Evolutionary conservation across 2,329 filamentous ascomycete genomes (phyloP), one percentile per base, ranked within the genome.

Genomic region (Aspergillus sp.): DNA sequence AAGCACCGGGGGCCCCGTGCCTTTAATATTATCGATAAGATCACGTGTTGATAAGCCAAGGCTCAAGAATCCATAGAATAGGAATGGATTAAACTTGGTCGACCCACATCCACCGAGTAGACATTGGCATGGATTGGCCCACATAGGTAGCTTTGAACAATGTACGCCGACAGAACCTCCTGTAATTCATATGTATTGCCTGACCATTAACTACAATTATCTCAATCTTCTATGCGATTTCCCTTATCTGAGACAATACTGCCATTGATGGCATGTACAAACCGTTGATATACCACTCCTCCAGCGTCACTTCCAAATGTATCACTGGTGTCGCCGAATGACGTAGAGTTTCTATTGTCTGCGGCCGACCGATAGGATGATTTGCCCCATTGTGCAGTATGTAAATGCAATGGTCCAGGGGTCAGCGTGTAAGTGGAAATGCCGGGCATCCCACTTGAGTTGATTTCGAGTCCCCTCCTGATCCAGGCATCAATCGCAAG

Each of bases 381-480:
- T n/a, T 51, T 58, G 13, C 72, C 73, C 48, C 63, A 65, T 58
- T 74, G 71, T 11, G 55, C 62, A 5, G 70, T 69, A 13, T 65
- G 61, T 9, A 73, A 57, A 34, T 57, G 41, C 2, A 66, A 65
- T 3, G 70, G 61, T 0, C 69, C 68, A 4, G 67, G 62, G 22
- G 73, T 64, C 62, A 88, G 87, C 0, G 81, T 82, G 61, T 88
- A 84, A 0, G 87, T 83, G 51, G 89, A 85, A 24, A 83, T 77
- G 1, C 81, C 71, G 8, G 72, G 67, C 4, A 81, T 58, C 24
- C 78, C 76, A 24, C 75, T 67, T 8, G 67, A 60, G 5, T 61
- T 57, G 8, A 83, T 76, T 17, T 79, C 66, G 37, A 85, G 79
- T 12, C 79, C 80, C 13, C 81, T 79, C 44, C 71, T 71, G 63